A percentile compares a stretch with the other conserved stretches of the same genome.
phyloP scores from a whole-genome alignment of 2,329 filamentous ascomycete species.

The Phialophora chinensis region DNA sequence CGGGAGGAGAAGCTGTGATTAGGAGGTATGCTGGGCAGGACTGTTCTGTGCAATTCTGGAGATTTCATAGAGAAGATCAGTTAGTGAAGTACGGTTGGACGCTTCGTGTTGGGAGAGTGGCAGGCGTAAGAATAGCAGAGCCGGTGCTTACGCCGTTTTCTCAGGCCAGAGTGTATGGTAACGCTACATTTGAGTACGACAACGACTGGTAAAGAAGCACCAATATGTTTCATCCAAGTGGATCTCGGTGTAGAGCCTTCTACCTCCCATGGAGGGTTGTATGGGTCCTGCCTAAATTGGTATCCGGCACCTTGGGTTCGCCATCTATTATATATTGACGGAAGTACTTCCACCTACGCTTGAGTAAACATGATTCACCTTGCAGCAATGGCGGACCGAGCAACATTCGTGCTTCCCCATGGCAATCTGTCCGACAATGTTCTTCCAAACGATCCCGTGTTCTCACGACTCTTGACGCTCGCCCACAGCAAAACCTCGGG shows the following conservation, averaged over 20 bases:
- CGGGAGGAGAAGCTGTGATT: conserved; percentile 43
- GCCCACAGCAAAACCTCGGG: conserved; percentile 37
- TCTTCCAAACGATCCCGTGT: conserved; percentile 43
- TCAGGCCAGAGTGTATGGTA: neutral
- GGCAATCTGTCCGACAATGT: conserved; percentile 39
- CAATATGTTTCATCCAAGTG: too few relatives aligned
- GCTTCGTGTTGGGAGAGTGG: conserved; percentile 37
- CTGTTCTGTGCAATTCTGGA: conserved; percentile 45
- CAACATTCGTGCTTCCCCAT: conserved; percentile 40
- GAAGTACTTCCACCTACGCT: neutral
- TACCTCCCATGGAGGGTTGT: too few relatives aligned
- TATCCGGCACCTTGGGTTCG: too few relatives aligned
- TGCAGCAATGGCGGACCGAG: conserved; percentile 25
- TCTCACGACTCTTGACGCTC: conserved; percentile 42
- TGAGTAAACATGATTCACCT: neutral
- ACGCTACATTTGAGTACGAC: conserved; percentile 14
- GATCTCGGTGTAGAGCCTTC: neutral
- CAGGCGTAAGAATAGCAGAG: conserved; percentile 20
- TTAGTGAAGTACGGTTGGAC: conserved; percentile 30
- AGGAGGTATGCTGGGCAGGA: conserved; percentile 42
- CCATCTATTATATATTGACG: too few relatives aligned
- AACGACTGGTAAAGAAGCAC: conserved; percentile 10
- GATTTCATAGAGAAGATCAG: conserved; percentile 38
- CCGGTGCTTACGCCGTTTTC: neutral
- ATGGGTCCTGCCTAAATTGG: too few relatives aligned